A percentile compares a stretch with the other conserved stretches of the same genome.
Conservation (phyloP, 345 rosid genomes). For the Linum lewisii region DNA sequence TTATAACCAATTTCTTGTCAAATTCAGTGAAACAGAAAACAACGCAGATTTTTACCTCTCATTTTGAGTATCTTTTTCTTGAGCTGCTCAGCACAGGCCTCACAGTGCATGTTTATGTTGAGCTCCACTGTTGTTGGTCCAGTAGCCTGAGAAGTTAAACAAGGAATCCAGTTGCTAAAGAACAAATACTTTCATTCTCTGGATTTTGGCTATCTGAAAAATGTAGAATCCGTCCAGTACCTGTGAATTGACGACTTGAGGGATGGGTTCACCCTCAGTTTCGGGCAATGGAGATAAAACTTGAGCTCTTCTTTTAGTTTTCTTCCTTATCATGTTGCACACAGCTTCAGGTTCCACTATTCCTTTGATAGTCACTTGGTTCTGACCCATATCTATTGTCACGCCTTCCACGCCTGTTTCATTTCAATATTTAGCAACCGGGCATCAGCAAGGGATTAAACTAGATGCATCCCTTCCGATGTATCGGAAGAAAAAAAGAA, state of each 20-base stretch:
- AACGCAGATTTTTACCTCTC: constrained; percentile 50
- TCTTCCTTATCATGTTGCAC: constrained; percentile 65
- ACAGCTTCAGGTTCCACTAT: constrained; percentile 68
- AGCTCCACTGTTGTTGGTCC: constrained; percentile 68
- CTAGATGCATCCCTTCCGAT: no score
- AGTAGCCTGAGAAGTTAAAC: constrained; percentile 32
- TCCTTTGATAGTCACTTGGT: constrained; percentile 78
- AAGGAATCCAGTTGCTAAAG: no score
- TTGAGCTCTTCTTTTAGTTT: constrained; percentile 64
- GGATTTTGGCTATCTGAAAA: not conserved
- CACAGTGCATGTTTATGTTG: constrained; percentile 82
- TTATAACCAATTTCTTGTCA: no score
- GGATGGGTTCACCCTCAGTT: constrained; percentile 63
- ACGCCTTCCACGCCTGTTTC: constrained; percentile 77
- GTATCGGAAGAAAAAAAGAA: not conserved
- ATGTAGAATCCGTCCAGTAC: constrained; percentile 12
- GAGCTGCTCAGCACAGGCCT: constrained; percentile 90
- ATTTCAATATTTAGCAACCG: not conserved
- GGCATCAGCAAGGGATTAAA: no score
- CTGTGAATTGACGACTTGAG: constrained; percentile 55
- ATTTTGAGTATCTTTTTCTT: constrained; percentile 78
- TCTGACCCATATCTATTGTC: constrained; percentile 51
- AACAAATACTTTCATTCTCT: not conserved
- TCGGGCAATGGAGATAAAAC: constrained; percentile 72
- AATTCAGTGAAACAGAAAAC: no score